Conservation (phyloP, 2,329 filamentous ascomycete species). For the Diaporthe sp. region DNA sequence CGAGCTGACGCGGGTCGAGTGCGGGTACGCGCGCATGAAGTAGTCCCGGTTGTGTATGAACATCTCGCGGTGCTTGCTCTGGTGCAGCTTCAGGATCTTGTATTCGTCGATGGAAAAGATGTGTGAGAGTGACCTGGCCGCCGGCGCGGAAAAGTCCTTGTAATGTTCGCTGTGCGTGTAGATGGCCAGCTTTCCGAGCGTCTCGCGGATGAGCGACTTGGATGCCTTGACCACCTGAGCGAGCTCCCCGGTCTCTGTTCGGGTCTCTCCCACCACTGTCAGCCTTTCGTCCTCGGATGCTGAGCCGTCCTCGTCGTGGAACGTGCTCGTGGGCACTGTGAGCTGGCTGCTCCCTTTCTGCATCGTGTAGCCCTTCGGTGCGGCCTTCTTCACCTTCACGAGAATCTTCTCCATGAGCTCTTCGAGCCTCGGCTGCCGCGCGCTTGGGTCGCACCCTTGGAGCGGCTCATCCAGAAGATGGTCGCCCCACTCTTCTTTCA, state of each 20-base stretch:
- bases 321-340: constrained; percentile 45
- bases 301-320: constrained; percentile 51
- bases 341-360: constrained; percentile 42
- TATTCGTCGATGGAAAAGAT: constrained; percentile 93
- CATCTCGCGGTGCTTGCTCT: constrained; percentile 77
- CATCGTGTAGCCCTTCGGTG: constrained; percentile 38
- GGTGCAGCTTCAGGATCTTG: constrained; percentile 69
- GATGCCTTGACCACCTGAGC: constrained; percentile 55
- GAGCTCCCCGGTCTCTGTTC: constrained; percentile 10
- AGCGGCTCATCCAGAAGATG: constrained; percentile 73
- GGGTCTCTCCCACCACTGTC: constrained; percentile 30
- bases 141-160: constrained; percentile 73
- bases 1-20: constrained; percentile 80
- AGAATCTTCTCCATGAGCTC: constrained; percentile 84
- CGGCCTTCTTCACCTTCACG: constrained; percentile 79
- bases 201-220: constrained; percentile 74
- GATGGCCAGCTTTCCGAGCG: constrained; percentile 79
- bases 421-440: constrained; percentile 74
- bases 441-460: constrained; percentile 61
- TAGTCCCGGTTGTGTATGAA: constrained; percentile 89
- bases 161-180: constrained; percentile 91
- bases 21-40: constrained; percentile 93
- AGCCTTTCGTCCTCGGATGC: constrained; percentile 56
- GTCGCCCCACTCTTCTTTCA: constrained; percentile 87
- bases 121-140: constrained; percentile 67